Conservation (phyloP, 2,329 filamentous ascomycete species). For the Aspergillus udagawae region DNA sequence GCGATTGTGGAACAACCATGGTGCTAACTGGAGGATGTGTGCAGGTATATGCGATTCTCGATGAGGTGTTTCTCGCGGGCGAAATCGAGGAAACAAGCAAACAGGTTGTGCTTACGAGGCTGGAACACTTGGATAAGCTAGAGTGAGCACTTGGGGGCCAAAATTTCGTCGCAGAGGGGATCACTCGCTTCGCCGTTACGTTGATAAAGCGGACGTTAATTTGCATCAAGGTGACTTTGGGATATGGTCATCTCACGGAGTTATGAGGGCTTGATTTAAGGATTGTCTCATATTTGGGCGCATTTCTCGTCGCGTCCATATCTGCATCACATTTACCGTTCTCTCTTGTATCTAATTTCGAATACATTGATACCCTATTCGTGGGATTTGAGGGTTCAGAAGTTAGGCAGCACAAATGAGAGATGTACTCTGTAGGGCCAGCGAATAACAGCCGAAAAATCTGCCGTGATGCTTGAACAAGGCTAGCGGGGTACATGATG, state of each 20-base stretch:
- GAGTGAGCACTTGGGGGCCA: conserved; percentile 54
- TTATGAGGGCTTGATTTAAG: conserved; percentile 12
- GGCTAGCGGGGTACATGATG: conserved; percentile 12
- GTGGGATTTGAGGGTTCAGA: not conserved
- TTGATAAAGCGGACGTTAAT: not conserved
- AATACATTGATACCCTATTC: conserved; percentile 6
- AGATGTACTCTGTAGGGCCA: no score
- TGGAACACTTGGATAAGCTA: conserved; percentile 95
- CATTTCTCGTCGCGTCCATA: conserved; percentile 4
- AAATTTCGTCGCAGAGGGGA: not conserved
- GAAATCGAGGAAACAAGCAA: conserved; percentile 99
- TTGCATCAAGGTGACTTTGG: conserved; percentile 17
- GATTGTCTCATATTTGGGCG: conserved; percentile 3
- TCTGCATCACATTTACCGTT: not conserved
- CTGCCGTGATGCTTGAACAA: conserved; percentile 24
- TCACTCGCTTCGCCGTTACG: not conserved
- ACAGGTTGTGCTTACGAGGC: conserved; percentile 86
- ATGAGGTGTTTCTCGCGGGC: conserved; percentile 95
- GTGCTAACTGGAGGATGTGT: conserved; percentile 10
- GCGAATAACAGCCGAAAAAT: conserved; percentile 25
- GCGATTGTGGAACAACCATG: not conserved
- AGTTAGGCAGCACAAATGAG: not conserved
- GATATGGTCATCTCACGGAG: conserved; percentile 17
- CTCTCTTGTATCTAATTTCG: not conserved
- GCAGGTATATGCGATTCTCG: conserved; percentile 92